Evolutionary conservation across 1,284 basidiomycete genomes (phyloP), one percentile per base, ranked within the genome.

Genomic region (Ustilago bromivora): DNA sequence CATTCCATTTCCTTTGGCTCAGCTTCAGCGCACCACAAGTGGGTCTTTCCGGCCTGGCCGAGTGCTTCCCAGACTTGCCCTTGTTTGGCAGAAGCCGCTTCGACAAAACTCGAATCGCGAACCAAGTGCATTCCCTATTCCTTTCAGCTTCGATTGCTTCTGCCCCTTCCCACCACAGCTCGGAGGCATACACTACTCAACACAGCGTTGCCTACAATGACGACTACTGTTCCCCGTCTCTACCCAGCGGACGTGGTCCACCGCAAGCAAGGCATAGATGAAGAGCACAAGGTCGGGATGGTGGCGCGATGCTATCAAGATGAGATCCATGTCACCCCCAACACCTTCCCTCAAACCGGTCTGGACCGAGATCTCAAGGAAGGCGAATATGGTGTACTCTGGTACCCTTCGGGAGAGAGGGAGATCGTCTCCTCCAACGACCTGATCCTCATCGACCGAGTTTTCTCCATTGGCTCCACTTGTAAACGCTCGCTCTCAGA

Each of bases 331-430:
- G 54, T 51, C 9, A 65, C 66, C 35, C 58, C 76, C 9, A 19
- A 9, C 52, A 47, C 69, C 7, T 71, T 71, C 19, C 40, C 68
- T 34, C 53, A 58, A 40, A 66, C 57, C 13, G 72, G 72, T 23
- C 88, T 94, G 59, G 90, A 93, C 88, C 89, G 93, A 47, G 90
- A 91, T n/a, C 89, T 96, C 19, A 87, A 85, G 19, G 90, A 90
- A 62, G 93, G 92, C 57, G 93, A 96, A 88, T 92, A 95, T 46
- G 93, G 93, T 53, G 91, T 95, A 41, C 91, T 92, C 43, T 93
- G 92, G 86, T 88, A 92, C 51, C 88, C 89, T 3, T 87, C 87
- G 17, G 88, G 87, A 51, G 88, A 69, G 59, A 68, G 81, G 52
- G 53, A 81, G 61, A 66, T 80, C 70, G 88, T 93, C 15, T 88